A percentile compares a stretch with the other conserved stretches of the same genome.
These are phyloP conservation scores for Aquilaria malaccensis DNA, from an alignment of 345 rosid species.

Conservation along the genomic window DNA sequence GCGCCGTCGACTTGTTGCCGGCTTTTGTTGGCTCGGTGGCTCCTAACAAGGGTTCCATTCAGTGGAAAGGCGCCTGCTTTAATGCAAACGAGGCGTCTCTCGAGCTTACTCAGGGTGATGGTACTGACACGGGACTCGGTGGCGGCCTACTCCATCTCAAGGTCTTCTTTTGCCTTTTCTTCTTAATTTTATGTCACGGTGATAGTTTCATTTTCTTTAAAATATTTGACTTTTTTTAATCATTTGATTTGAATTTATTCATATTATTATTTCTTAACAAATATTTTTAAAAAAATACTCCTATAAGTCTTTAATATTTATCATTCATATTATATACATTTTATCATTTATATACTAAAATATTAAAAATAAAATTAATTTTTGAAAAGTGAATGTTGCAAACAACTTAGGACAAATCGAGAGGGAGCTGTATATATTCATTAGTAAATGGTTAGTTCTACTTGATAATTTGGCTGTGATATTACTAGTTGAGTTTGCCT, in stretches of 20 bases:
- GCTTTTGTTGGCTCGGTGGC: conserved; percentile 69
- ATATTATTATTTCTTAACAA: too few relatives aligned
- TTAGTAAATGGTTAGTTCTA: background rate
- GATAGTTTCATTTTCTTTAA: too few relatives aligned
- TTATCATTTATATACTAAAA: too few relatives aligned
- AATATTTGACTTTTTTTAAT: too few relatives aligned
- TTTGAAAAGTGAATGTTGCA: too few relatives aligned
- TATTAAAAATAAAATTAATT: too few relatives aligned
- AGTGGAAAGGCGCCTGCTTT: conserved; percentile 96
- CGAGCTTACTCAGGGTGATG: conserved; percentile 57
- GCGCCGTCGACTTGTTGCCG: conserved; percentile 82
- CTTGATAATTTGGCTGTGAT: background rate
- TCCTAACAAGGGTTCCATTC: conserved; percentile 47
- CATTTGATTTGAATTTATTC: too few relatives aligned
- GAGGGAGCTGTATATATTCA: too few relatives aligned
- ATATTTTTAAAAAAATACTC: too few relatives aligned
- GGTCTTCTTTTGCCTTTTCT: conserved; percentile 30
- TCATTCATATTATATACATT: too few relatives aligned
- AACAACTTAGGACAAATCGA: too few relatives aligned
- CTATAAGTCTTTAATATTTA: too few relatives aligned
- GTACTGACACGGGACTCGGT: conserved; percentile 47
- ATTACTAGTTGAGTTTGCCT: background rate
- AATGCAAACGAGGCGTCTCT: conserved; percentile 68
- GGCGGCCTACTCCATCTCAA: conserved; percentile 79
- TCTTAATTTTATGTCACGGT: background rate